Conservation (phyloP, 176 grass and related monocot genomes). For the Typha latifolia region DNA sequence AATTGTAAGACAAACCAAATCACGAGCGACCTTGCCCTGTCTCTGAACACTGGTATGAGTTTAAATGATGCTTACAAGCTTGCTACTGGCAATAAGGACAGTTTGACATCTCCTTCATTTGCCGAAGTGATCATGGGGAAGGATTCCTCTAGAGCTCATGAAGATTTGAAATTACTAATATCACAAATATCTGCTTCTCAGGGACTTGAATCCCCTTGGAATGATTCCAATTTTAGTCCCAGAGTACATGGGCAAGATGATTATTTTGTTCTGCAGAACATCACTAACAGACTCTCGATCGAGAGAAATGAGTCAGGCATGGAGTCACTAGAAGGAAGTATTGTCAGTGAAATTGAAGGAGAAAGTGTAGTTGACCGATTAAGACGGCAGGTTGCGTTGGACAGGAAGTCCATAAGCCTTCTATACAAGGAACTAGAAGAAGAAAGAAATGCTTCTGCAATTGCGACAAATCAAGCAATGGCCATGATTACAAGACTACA, state of each 20-base stretch:
- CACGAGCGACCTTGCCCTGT: slow-evolving; percentile 28
- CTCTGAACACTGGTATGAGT: slow-evolving; percentile 56
- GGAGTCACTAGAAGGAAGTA: slow-evolving; percentile 66
- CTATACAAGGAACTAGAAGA: slow-evolving; percentile 89
- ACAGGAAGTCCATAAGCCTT: slow-evolving; percentile 65
- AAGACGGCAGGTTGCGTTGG: slow-evolving; percentile 66
- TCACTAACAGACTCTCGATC: slow-evolving; percentile 62
- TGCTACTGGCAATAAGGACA: slow-evolving; percentile 41
- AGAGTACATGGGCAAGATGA: slow-evolving; percentile 45
- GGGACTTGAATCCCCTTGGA: slow-evolving; percentile 46
- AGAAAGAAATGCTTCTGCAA: slow-evolving; percentile 80
- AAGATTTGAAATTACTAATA: slow-evolving; percentile 67
- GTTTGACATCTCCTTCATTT: slow-evolving; percentile 53
- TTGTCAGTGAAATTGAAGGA: slow-evolving; percentile 80
- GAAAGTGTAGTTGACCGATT: slow-evolving; percentile 54
- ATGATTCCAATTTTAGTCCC: slow-evolving; percentile 54
- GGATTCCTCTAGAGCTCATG: slow-evolving; percentile 58
- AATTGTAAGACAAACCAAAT: slow-evolving; percentile 23
- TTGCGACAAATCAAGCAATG: slow-evolving; percentile 82
- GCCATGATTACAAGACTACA: slow-evolving; percentile 95
- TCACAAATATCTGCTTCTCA: slow-evolving; percentile 66
- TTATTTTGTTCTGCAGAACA: slow-evolving; percentile 61
- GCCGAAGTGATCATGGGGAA: slow-evolving; percentile 83
- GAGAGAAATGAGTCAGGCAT: slow-evolving; percentile 67
- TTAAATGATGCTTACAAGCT: slow-evolving; percentile 69